Conservation (phyloP, 805 yeast species). For the Geotrichum ghanense region DNA sequence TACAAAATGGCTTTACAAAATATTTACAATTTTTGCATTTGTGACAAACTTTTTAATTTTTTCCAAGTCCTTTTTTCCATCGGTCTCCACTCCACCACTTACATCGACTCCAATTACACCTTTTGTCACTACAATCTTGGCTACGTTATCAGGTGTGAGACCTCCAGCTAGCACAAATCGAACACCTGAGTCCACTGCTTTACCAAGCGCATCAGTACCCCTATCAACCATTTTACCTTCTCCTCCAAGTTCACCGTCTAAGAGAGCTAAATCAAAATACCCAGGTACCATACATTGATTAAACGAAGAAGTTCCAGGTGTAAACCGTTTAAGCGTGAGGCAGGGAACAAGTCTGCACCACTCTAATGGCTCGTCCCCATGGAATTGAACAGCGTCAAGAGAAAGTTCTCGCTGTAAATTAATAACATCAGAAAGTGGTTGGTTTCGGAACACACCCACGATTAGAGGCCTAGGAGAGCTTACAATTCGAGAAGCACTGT, state of each 20-base stretch:
- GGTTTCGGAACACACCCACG: slow-evolving; percentile 90
- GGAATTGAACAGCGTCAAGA: slow-evolving; percentile 78
- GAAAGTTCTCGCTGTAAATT: slow-evolving; percentile 30
- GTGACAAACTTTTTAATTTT: slow-evolving; percentile 52
- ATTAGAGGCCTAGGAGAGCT: slow-evolving; percentile 45
- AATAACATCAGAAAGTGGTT: slow-evolving; percentile 51
- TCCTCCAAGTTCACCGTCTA: slow-evolving; percentile 89
- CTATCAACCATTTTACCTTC: slow-evolving; percentile 64
- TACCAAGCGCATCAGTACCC: slow-evolving; percentile 48
- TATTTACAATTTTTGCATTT: slow-evolving; percentile 32
- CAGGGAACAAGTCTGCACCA: slow-evolving; percentile 30
- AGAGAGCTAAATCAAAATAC: slow-evolving; percentile 44
- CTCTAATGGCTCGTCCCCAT: slow-evolving; percentile 58
- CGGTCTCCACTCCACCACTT: slow-evolving; percentile 84
- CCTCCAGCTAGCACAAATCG: slow-evolving; percentile 82
- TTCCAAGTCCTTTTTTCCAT: slow-evolving; percentile 56
- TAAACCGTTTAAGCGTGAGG: slow-evolving; percentile 67
- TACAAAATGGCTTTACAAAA: too few species aligned
- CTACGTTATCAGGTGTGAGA: slow-evolving; percentile 62
- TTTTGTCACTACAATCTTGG: slow-evolving; percentile 32
- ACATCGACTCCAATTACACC: slow-evolving; percentile 90
- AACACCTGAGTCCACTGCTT: slow-evolving; percentile 28
- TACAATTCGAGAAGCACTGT: slow-evolving; percentile 7
- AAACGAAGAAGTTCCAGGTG: slow-evolving; percentile 39
- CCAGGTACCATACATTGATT: slow-evolving; percentile 21